These are phyloP conservation scores for Glycine tomentella DNA, from an alignment of 306 rosid genomes.

Conservation along the genomic window DNA sequence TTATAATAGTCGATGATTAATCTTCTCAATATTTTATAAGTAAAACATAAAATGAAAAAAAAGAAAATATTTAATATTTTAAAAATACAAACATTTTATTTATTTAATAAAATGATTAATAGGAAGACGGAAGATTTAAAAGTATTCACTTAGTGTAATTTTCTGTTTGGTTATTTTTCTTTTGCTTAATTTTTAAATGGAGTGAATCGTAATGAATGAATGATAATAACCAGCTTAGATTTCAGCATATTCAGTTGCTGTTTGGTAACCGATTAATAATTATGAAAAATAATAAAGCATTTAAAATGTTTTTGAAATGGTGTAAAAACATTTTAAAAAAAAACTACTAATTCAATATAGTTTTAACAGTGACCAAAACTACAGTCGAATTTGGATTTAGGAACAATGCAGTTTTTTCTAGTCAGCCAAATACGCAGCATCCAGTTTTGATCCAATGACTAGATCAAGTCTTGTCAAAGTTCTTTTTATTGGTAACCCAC, in stretches of 20 bases:
- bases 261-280: not conserved
- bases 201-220: not conserved
- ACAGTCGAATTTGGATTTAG: not conserved
- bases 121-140: too few species aligned
- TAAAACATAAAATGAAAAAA: not conserved
- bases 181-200: not conserved
- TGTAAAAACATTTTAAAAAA: not conserved
- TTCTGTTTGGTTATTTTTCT: too few species aligned
- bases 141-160: not conserved
- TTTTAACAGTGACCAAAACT: not conserved
- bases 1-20: not conserved
- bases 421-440: not conserved
- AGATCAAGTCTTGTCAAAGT: too few species aligned
- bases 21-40: not conserved
- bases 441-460: not conserved
- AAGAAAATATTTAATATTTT: not conserved
- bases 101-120: too few species aligned
- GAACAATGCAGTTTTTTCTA: not conserved
- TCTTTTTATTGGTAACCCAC: too few species aligned
- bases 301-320: not conserved
- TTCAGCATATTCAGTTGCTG: not conserved
- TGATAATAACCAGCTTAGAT: not conserved
- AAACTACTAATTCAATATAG: too few species aligned
- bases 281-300: not conserved
- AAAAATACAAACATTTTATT: not conserved